Conservation (phyloP, 108 stramenopile genomes). For the Cylindrotheca closterium region DNA sequence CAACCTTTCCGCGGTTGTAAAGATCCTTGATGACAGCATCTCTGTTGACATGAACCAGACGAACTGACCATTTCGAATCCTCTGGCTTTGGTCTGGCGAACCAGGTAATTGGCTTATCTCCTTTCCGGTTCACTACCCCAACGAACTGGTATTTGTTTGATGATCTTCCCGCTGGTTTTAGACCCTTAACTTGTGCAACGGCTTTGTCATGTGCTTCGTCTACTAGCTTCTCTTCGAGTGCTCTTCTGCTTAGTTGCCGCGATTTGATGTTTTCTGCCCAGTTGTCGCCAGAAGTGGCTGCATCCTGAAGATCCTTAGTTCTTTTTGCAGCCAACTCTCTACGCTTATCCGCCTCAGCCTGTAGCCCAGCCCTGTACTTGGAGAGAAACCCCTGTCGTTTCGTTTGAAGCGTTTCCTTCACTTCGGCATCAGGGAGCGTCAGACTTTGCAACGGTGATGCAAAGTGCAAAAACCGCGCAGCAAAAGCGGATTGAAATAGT, state of each 20-base stretch:
- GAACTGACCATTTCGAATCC: constrained; percentile 75
- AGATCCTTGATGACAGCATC: constrained; percentile 85
- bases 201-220: constrained; percentile 74
- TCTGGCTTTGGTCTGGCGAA: constrained; percentile 76
- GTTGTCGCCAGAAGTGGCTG: constrained; percentile 27
- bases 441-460: constrained; percentile 77
- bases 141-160: constrained; percentile 72
- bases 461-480: constrained; percentile 20
- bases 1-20: constrained; percentile 74
- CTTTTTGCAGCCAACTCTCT: constrained; percentile 40
- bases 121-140: constrained; percentile 53
- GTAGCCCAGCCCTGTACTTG: constrained; percentile 57
- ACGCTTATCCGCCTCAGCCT: constrained; percentile 57
- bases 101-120: constrained; percentile 60
- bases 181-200: constrained; percentile 30
- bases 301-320: constrained; percentile 10
- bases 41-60: constrained; percentile 79
- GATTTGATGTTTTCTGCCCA: constrained; percentile 56
- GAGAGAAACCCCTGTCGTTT: constrained; percentile 61
- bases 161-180: background rate
- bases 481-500: background rate
- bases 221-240: constrained; percentile 42
- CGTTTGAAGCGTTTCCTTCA: constrained; percentile 30
- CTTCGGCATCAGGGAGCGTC: constrained; percentile 47
- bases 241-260: constrained; percentile 32